Conservation (phyloP, 2,329 filamentous ascomycete genomes). For the Ascomycota sp. region DNA sequence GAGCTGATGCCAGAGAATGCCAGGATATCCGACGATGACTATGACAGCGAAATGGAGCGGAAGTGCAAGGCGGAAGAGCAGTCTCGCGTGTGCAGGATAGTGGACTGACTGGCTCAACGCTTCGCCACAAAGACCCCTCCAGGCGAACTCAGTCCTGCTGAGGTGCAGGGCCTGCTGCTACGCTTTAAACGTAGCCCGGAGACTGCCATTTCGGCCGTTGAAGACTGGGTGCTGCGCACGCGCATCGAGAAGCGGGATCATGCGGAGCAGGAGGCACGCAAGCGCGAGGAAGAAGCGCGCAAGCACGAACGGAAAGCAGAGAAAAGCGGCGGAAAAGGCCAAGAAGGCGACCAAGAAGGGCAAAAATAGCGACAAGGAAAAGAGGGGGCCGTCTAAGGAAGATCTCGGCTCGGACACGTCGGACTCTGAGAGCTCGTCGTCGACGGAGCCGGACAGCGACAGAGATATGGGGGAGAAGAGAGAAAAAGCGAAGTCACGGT, state of each 20-base stretch:
- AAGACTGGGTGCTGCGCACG: slow-evolving; percentile 27
- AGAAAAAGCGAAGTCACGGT: too few species aligned
- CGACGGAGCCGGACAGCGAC: too few species aligned
- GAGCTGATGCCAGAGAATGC: slow-evolving; percentile 4
- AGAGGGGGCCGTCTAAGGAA: not conserved
- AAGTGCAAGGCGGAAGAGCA: slow-evolving; percentile 9
- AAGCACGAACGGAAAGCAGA: slow-evolving; percentile 6
- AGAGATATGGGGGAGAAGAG: too few species aligned
- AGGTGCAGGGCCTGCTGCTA: slow-evolving; percentile 38
- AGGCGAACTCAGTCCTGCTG: slow-evolving; percentile 36
- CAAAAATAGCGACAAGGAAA: not conserved
- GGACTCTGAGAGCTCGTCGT: not conserved
- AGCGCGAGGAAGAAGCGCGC: slow-evolving; percentile 4
- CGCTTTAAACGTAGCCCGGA: slow-evolving; percentile 32
- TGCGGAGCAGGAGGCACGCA: slow-evolving; percentile 9
- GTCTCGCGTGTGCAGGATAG: slow-evolving; percentile 15
- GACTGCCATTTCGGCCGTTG: slow-evolving; percentile 23
- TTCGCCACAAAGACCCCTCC: slow-evolving; percentile 32
- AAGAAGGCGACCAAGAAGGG: slow-evolving; percentile 5
- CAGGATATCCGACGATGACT: not conserved
- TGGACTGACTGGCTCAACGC: slow-evolving; percentile 23
- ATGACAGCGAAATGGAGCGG: slow-evolving; percentile 9
- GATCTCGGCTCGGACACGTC: not conserved
- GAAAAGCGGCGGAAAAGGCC: slow-evolving; percentile 5
- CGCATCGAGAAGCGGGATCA: slow-evolving; percentile 26